Evolutionary conservation across 352 stramenopile species (phyloP).

Genomic region (Pythium myriotylum): DNA sequence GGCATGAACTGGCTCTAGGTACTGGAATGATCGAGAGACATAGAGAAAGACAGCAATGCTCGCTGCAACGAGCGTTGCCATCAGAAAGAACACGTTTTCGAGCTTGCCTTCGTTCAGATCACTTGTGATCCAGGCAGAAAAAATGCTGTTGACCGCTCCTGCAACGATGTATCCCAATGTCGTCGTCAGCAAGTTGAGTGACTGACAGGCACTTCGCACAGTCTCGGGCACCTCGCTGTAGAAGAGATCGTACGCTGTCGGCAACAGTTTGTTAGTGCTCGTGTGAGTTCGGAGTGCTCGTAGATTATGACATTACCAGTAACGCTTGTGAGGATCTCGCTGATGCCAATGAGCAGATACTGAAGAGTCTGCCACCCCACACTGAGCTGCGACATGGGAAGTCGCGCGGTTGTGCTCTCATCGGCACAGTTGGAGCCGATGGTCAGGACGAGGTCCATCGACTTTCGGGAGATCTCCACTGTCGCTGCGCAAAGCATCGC

Average conservation of each 20-base stretch:
- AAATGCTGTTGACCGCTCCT: conserved; percentile 80
- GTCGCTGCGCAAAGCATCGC: conserved; percentile 69
- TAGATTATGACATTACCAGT: too few species aligned
- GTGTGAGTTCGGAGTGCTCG: too few species aligned
- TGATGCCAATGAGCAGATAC: conserved; percentile 85
- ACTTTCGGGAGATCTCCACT: conserved; percentile 75
- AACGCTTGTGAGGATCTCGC: conserved; percentile 89
- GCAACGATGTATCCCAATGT: conserved; percentile 87
- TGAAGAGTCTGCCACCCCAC: conserved; percentile 90
- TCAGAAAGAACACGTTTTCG: conserved; percentile 87
- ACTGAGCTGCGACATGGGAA: conserved; percentile 80
- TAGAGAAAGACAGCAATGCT: conserved; percentile 60
- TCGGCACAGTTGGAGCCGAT: conserved; percentile 77
- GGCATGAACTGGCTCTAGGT: conserved; percentile 26
- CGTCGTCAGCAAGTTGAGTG: conserved; percentile 89
- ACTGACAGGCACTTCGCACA: conserved; percentile 90
- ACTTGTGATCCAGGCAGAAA: conserved; percentile 89
- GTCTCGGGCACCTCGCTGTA: conserved; percentile 90
- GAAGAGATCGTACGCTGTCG: conserved; percentile 85
- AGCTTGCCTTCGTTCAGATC: conserved; percentile 90
- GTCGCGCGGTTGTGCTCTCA: conserved; percentile 28
- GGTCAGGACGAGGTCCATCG: conserved; percentile 37
- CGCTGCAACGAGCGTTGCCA: conserved; percentile 65
- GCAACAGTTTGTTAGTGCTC: too few species aligned
- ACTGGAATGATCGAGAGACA: conserved; percentile 79